Evolutionary conservation across 2,329 filamentous ascomycete genomes (phyloP).

Genomic region (Venturia pyrina): DNA sequence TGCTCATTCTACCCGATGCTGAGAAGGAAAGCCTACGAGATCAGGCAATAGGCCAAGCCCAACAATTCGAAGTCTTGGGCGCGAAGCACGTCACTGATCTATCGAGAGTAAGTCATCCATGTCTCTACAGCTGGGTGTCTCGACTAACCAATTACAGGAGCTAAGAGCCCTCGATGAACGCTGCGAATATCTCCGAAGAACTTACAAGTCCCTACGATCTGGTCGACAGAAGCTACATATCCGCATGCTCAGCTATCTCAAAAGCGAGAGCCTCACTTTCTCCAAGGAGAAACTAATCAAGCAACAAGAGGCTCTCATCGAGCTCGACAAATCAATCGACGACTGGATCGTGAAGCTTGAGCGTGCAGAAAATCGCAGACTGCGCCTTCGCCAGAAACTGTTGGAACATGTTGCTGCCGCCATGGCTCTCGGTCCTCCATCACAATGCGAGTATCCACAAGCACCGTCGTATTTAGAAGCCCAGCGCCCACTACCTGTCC

Average conservation of each 20-base stretch:
- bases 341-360: constrained; percentile 76
- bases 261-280: constrained; percentile 60
- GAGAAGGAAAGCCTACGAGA: constrained; percentile 28
- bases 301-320: constrained; percentile 68
- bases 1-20: constrained; percentile 22
- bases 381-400: constrained; percentile 66
- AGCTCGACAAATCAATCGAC: constrained; percentile 68
- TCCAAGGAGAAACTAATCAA: constrained; percentile 66
- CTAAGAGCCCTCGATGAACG: constrained; percentile 67
- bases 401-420: constrained; percentile 73
- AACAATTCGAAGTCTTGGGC: constrained; percentile 31
- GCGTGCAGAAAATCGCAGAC: constrained; percentile 66
- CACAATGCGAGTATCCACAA: constrained; percentile 15
- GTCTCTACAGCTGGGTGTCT: not conserved
- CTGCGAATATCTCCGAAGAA: constrained; percentile 67
- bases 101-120: constrained; percentile 42
- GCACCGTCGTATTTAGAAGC: not conserved
- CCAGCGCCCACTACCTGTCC: not conserved
- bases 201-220: constrained; percentile 63
- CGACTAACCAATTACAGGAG: constrained; percentile 39
- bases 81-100: constrained; percentile 36
- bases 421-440: constrained; percentile 20
- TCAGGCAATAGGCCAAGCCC: constrained; percentile 29
- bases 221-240: constrained; percentile 67
- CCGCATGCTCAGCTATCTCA: constrained; percentile 67